Conservation (phyloP, 305 asterid species). For the Plantago coronopus region DNA sequence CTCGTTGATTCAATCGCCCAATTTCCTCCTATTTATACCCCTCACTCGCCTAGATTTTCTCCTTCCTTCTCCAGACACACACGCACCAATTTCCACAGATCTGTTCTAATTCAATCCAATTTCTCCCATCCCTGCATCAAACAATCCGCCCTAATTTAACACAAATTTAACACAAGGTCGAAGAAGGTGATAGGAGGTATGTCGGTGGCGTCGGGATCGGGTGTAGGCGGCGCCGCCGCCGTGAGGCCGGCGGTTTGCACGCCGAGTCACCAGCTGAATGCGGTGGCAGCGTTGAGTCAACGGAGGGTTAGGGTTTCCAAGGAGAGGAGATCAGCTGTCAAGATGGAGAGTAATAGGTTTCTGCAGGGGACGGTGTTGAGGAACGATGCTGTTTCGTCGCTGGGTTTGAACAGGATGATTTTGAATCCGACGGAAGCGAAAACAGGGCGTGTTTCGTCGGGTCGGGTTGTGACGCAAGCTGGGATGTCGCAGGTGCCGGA, state of each 20-base stretch:
- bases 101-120: no score
- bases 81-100: background rate
- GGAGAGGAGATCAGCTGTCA: conserved; percentile 28
- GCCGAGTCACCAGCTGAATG: conserved; percentile 69
- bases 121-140: no score
- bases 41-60: no score
- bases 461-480: conserved; percentile 50
- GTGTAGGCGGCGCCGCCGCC: conserved; percentile 37
- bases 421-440: conserved; percentile 60
- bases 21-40: no score
- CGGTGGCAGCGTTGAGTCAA: conserved; percentile 57
- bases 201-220: conserved; percentile 66
- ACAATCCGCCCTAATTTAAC: no score
- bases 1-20: no score
- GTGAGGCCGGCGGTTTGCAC: conserved; percentile 42
- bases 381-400: conserved; percentile 21
- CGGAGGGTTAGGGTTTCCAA: conserved; percentile 36
- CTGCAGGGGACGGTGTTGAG: conserved; percentile 40
- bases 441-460: conserved; percentile 53
- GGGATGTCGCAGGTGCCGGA: conserved; percentile 88
- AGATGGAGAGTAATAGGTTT: conserved; percentile 41
- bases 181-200: conserved; percentile 21
- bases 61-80: background rate
- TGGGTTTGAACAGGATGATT: conserved; percentile 45
- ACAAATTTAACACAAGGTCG: no score